Conservation (phyloP, 345 rosid species). For the Erodium maritimum region DNA sequence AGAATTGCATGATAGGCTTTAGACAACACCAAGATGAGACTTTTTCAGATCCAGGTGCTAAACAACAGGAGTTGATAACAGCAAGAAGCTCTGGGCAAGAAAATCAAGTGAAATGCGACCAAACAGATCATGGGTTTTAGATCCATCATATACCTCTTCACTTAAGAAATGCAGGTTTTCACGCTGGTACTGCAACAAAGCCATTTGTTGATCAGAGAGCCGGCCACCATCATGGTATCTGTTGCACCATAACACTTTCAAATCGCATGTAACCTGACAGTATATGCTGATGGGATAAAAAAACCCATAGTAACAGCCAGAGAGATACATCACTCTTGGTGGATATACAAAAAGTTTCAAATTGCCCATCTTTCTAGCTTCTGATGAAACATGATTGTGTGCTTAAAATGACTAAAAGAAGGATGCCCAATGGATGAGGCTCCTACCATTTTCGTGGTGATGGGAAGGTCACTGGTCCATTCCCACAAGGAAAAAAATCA, state of each 20-base stretch:
- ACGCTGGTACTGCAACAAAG: conserved; percentile 89
- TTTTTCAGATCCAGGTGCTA: background rate
- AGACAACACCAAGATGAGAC: background rate
- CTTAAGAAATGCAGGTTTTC: conserved; percentile 93
- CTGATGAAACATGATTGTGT: background rate
- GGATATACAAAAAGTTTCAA: too few relatives aligned
- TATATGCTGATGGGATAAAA: background rate
- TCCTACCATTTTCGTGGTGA: too few relatives aligned
- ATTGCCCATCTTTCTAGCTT: background rate
- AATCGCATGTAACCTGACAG: background rate
- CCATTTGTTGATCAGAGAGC: conserved; percentile 94
- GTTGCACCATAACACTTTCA: conserved; percentile 3
- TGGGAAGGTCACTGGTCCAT: too few relatives aligned
- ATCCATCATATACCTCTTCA: conserved; percentile 52
- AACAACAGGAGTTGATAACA: background rate
- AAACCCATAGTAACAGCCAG: background rate
- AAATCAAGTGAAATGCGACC: background rate
- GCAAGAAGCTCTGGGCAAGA: background rate
- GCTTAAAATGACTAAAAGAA: background rate
- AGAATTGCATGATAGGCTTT: background rate
- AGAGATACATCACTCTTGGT: too few relatives aligned
- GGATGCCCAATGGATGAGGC: too few relatives aligned
- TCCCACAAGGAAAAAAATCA: background rate
- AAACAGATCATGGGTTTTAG: background rate
- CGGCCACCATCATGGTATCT: conserved; percentile 72